Evolutionary conservation across 1,284 basidiomycete genomes (phyloP).

Genomic region (Butyriboletus appendiculatus): DNA sequence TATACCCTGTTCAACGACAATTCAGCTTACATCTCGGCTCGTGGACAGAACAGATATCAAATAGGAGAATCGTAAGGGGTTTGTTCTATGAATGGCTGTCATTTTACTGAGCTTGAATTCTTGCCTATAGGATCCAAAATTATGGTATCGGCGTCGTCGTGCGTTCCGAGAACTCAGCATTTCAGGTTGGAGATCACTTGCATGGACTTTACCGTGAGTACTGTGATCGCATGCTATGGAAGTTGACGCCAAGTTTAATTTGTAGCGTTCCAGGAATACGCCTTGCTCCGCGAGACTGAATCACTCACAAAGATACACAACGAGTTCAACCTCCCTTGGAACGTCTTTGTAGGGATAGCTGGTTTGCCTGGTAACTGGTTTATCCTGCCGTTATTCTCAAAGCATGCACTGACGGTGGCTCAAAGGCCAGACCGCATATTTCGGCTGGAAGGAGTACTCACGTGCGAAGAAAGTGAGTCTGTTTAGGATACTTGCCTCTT

Average conservation of each 20-base stretch:
- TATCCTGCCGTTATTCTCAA: background rate
- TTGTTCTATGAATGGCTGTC: background rate
- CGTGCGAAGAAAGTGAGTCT: constrained; percentile 17
- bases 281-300: background rate
- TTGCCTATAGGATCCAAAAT: constrained; percentile 1
- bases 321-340: constrained; percentile 21
- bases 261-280: constrained; percentile 24
- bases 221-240: too few relatives aligned
- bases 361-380: constrained; percentile 9
- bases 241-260: background rate
- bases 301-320: constrained; percentile 16
- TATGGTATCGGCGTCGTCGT: constrained; percentile 14
- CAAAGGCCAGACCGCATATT: constrained; percentile 22
- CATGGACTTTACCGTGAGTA: constrained; percentile 13
- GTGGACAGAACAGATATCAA: background rate
- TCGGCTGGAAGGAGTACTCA: constrained; percentile 25
- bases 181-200: constrained; percentile 17
- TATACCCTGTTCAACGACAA: background rate
- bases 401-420: background rate
- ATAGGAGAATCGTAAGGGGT: constrained; percentile 14
- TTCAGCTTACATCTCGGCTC: background rate
- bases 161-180: constrained; percentile 18
- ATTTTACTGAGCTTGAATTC: background rate
- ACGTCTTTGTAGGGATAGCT: constrained; percentile 14
- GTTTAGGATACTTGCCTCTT: background rate